phyloP scores from a whole-genome alignment of 306 rosid species.

The Lathyrus sativus region DNA sequence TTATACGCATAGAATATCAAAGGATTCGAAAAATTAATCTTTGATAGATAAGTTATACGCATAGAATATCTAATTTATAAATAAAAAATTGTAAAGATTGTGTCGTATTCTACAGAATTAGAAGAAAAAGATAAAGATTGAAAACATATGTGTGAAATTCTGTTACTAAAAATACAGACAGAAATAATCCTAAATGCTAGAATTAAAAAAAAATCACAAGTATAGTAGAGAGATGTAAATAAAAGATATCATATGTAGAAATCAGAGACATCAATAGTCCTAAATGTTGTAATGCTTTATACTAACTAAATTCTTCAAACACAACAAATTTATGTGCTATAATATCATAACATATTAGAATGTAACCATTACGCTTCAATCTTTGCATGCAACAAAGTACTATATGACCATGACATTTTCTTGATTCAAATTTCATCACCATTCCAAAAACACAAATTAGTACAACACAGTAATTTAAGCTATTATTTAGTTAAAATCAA shows the following conservation, averaged over 20 bases:
- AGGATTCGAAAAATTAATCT: no score
- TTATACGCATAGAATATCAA: no score
- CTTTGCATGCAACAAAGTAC: slow-evolving; percentile 17
- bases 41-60: no score
- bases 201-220: no score
- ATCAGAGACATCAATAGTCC: neutral
- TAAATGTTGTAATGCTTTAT: neutral
- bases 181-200: no score
- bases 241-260: neutral
- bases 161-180: no score
- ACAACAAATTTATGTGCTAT: neutral
- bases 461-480: slow-evolving; percentile 26
- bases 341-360: neutral
- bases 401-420: slow-evolving; percentile 13
- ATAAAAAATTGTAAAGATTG: no score
- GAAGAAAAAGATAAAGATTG: no score
- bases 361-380: neutral
- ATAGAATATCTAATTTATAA: no score
- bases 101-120: no score
- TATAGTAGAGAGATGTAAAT: neutral
- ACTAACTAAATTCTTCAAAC: neutral
- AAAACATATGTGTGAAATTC: no score
- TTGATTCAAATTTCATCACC: slow-evolving; percentile 30
- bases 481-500: slow-evolving; percentile 33
- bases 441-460: slow-evolving; percentile 22